Base-by-base conservation (phyloP, 75 land plant species). In the Picea glauca region DNA sequence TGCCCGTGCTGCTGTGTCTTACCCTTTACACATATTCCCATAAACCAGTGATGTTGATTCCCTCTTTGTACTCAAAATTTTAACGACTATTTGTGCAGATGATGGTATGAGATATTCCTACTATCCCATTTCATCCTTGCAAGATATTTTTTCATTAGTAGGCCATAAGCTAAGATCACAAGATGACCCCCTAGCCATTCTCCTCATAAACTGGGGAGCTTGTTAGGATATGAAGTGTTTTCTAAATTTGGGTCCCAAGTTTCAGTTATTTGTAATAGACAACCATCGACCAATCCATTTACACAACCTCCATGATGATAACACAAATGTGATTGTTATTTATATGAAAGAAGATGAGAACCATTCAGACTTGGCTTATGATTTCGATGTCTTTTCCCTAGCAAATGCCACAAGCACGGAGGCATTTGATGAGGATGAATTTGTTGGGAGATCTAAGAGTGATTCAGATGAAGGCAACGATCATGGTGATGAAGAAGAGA, bases 241-340 rank as follows among this genome's bases (percentile, higher is more conserved):
- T 59, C 80, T 96, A 17, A 82, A 79, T 4, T 84, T 94, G 13
- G 93, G 99, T 3, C 79, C 90, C 2, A 72, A 77, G 15, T 89
- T 79, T n/a, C 77, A 77, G 4, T 88, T 94, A 30, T 94, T 96
- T 81, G 94, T 96, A 13, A 82, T 96, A 30, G 99, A 96, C 77
- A 96, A 97, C 78, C 97, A 96, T 74, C 79, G 99, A 1, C 99
- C 99, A 9, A 94, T 96, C 58, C 99, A 96, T 74, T 77, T 96
- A 56, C 96, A 89, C 75, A 96, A 96, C 72, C 80, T 94, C 75
- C 88, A 93, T 65, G 81, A 81, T 4, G 56, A 72, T 70, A 96
- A 96, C 78, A 84, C 79, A 7, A 81, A 88, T 67, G 99, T 96
- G 58, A 78, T 88, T 62, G 88, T 96, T 21, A 84, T 96, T 40